Evolutionary conservation across 768 basidiomycete genomes (phyloP), one percentile per base, ranked within the genome.

Genomic region (Infundibulicybe gibba): DNA sequence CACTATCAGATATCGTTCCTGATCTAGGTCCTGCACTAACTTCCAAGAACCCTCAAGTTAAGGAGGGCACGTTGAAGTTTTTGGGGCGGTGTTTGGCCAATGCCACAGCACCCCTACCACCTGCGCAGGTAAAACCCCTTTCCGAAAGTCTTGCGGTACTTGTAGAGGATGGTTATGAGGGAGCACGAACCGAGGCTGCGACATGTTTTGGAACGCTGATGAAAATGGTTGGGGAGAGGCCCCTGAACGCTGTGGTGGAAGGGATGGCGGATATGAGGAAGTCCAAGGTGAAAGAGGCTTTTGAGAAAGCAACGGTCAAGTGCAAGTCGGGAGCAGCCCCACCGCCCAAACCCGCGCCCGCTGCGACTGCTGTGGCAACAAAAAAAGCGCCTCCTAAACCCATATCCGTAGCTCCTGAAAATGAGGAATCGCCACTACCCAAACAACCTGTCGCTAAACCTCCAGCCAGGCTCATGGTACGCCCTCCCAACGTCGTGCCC

Each of bases 211-310:
- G 95, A 14, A 85, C 83, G 0, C 67, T 98, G 54, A 94, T 94
- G 89, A 97, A 90, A 73, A 94, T 98, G 79, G 80, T 98, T 10
- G 97, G 97, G 16, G 95, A 98, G 61, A 75, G 95, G 21, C 85
- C 87, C 14, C 76, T 99, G 39, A 93, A 87, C 59, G 90, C 90
- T 1, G 70, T 89, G 6, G 77, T 95, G 72, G 94, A 97, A 51
- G 72, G 78, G 8, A 70, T 98, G 47, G 83, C 90, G 14, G 94
- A 97, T 56, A 73, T 95, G 16, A 75, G 93, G 53, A 94, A 91
- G 66, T 76, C 74, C 2, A 99, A 97, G 68, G 91, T 99, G 44
- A 94, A 88, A 64, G 97, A 97, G 61, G 90, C 91, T 1, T 90
- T 81, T 54, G 94, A 91, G 48, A 92, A 87, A 56, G 93, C 92